Evolutionary conservation across 2,329 filamentous ascomycete genomes (phyloP), one percentile per base, ranked within the genome.

Genomic region (Paraconiothyrium sp.): DNA sequence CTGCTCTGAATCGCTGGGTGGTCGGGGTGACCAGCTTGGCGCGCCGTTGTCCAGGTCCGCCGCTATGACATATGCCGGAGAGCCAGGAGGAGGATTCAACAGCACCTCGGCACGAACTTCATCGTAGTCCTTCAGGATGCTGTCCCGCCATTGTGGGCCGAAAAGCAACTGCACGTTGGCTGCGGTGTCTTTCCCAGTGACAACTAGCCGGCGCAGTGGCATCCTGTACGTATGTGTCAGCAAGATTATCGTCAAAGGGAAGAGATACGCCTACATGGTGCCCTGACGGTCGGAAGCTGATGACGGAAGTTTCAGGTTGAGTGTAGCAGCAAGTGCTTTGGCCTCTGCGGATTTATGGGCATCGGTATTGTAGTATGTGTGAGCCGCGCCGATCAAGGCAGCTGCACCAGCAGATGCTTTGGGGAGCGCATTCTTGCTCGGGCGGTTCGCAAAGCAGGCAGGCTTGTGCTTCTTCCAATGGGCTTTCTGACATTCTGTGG

Each of bases 401-500:
- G 44, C 22, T 16, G 7, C 24, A 46, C 14, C 43, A 41, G 11
- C 37, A 41, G 37, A 41, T 41, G 4, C 37, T 41, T n/a, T n/a
- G 37, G 37, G n/a, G 7, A 10, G n/a, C 11, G 11, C 37, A 14
- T 13, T 41, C 43, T 24, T 46, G 43, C 43, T 46, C n/a, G 24
- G 43, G 20, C 43, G 43, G 24, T 46, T 46, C 20, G 43, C 44
- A 16, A 47, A 9, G 24, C 44, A 47, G 20, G 11, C 44, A 41
- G 39, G 5, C 16, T 49, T 49, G 16, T 49, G 47, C 16, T 34
- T 4, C 30, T n/a, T 49, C 47, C 47, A 49, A 34, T 49, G 47
- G 13, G 27, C 47, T 30, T 49, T 49, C 27, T 49, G 47, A 10
- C 47, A 49, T 6, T 14, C 24, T n/a, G 4, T 3, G 11, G 48